Evolutionary conservation across 2,329 filamentous ascomycete species (phyloP), one percentile per base, ranked within the genome.

Genomic region (Ophiostoma australiae): DNA sequence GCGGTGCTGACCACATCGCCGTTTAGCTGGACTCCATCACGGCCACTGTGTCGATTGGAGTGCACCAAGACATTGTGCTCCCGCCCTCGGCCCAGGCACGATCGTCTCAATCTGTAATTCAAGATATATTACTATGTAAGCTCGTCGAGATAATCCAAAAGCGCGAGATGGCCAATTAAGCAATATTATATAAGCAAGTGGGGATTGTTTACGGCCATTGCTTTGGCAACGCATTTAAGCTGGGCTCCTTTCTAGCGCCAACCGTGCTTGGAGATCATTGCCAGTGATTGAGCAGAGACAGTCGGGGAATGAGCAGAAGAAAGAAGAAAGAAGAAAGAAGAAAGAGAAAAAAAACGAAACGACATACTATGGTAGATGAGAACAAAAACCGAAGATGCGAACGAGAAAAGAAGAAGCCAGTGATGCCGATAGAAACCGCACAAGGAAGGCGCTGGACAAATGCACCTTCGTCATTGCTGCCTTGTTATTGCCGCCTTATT

Each of bases 191-290:
- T 67, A 67, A 67, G 4, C n/a, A 67, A 15, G 5, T 27, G 10
- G 65, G 44, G 61, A 17, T 41, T 68, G 31, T 68, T 68, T 68
- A 68, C 67, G 13, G 17, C 33, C 7, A 68, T 68, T 68, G 67
- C 67, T 68, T 67, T n/a, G 67, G 67, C 67, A 68, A 68, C 67
- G 67, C 67, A 3, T 67, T 67, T 67, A 44, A 31, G 35, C 63
- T 27, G 63, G n/a, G 37, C 6, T 31, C 27, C 17, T 48, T 39
- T 27, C 39, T 67, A 67, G 66, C 66, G 66, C 37, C 39, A 8
- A 48, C 11, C 66, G 39, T 31, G 66, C 31, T 13, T 27, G 65
- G 39, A 31, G 4, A 27, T 31, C 10, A 4, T 27, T 33, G 2
- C 15, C 17, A 13, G 15, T 13, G 27, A n/a, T 31, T 27, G 1